Percentiles rank a stretch among this genome's conserved stretches.
Conservation (phyloP, 1,284 basidiomycete species). For the Boletellus sp. region DNA sequence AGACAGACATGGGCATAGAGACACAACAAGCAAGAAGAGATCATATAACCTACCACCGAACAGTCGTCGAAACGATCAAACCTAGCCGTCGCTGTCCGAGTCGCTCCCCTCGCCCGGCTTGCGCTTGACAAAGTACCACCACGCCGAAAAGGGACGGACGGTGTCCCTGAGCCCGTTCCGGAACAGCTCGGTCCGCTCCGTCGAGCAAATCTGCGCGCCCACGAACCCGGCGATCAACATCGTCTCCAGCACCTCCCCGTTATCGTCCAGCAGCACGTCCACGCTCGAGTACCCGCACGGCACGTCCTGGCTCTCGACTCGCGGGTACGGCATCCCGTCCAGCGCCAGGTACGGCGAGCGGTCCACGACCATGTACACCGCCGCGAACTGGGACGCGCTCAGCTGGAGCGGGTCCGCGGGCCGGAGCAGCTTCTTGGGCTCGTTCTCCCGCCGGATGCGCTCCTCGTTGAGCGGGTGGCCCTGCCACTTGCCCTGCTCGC, state of each 20-base stretch:
- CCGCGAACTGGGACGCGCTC: constrained; percentile 27
- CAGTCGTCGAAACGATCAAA: no score
- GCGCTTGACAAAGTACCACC: constrained; percentile 30
- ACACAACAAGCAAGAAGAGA: no score
- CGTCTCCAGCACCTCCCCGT: constrained; percentile 31
- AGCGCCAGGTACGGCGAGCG: constrained; percentile 28
- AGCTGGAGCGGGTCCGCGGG: constrained; percentile 29
- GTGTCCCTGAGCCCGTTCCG: constrained; percentile 31
- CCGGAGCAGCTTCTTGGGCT: constrained; percentile 33
- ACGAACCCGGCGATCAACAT: constrained; percentile 42
- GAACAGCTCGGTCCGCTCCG: constrained; percentile 28
- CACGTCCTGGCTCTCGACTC: constrained; percentile 30
- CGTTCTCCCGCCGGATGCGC: constrained; percentile 23
- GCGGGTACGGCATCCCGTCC: constrained; percentile 37
- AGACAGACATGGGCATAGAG: no score
- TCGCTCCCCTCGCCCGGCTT: neutral
- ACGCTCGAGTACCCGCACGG: constrained; percentile 38
- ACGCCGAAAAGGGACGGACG: constrained; percentile 30
- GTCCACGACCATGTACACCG: constrained; percentile 25
- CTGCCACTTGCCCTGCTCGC: constrained; percentile 33
- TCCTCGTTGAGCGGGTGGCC: constrained; percentile 33
- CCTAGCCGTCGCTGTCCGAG: neutral
- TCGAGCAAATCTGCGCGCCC: constrained; percentile 34
- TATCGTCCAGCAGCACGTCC: constrained; percentile 39
- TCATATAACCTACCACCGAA: no score